phyloP scores from a whole-genome alignment of 257 asterid species.

The Datura wrightii region DNA sequence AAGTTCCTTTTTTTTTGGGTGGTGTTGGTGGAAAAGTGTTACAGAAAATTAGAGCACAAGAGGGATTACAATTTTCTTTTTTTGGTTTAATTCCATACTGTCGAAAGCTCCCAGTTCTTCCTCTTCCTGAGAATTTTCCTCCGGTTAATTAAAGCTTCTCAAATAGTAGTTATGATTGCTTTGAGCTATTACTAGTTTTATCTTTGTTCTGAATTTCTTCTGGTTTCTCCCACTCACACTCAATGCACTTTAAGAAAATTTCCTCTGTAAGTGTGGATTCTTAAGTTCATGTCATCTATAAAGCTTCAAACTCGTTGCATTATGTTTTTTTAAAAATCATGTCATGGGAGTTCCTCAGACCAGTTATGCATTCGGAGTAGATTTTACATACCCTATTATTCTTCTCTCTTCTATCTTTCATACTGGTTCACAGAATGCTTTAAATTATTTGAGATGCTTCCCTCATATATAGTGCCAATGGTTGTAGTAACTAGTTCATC shows the following conservation, averaged over 20 bases:
- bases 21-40: not conserved
- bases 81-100: not conserved
- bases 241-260: not conserved
- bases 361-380: not conserved
- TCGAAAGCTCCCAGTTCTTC: not conserved
- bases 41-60: not conserved
- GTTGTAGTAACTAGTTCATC: not conserved
- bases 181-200: not conserved
- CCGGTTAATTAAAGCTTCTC: not conserved
- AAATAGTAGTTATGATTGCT: not conserved
- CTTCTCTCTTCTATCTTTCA: not conserved
- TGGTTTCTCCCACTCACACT: not conserved
- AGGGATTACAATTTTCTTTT: not conserved
- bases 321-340: not conserved
- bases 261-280: not conserved
- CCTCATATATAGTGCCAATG: not conserved
- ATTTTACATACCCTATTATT: not conserved
- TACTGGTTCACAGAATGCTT: not conserved
- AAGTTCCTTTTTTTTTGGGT: not conserved
- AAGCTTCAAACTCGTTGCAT: slow-evolving; percentile 1
- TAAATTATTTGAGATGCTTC: slow-evolving; percentile 19
- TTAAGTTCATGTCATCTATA: not conserved
- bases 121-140: slow-evolving; percentile 11
- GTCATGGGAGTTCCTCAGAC: not conserved
- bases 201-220: slow-evolving; percentile 3